Base-by-base conservation (phyloP, 306 rosid species). In the Ammopiptanthus mongolicus region DNA sequence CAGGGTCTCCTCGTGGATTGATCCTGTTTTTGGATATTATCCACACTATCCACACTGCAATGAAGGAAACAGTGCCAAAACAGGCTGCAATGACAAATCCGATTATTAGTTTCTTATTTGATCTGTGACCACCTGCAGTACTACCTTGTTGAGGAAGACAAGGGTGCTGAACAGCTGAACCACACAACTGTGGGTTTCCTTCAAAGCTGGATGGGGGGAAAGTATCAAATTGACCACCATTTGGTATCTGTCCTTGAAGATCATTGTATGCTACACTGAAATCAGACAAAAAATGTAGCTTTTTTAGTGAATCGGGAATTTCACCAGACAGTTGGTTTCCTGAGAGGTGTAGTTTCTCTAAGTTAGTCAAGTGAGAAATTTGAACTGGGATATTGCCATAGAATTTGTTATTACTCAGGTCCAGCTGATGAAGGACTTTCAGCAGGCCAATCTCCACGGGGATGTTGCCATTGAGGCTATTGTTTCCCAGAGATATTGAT, bases 171-270 rank as follows among this genome's bases (percentile, higher is more conserved):
- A 70, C 82, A 14, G 66, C 48, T 74, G 23, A 61, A 71, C 97
- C 95, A 6, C 98, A 94, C 81, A 94, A 80, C 25, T 66, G 84
- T 0, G 82, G 57, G 64, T 94, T 94, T 23, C 95, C 97, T 14
- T 79, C 90, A 46, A 87, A 94, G 89, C 96, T 91, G 39, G 90
- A 57, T 69, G 36, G 41, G 17, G 90, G 42, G 61, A 94, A 94
- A 28, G 98, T 94, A 75, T 87, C 80, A 81, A 94, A 94, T 61
- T 94, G 98, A 64, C 89, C 84, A 21, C 98, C 96, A 13, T 84
- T 70, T 57, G 98, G 98, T 73, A 94, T 78, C 48, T 73, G 81
- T 44, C 98, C 97, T 55, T 84, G 86, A 79, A 94, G 96, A 83
- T 87, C 62, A 78, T 94, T 94, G 85, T 52, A 8, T 22, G 98